Percentiles rank a stretch among this genome's conserved stretches.
Evolutionary conservation across 1,139 yeast species (phyloP).

Genomic region (Komagataea norvegica): DNA sequence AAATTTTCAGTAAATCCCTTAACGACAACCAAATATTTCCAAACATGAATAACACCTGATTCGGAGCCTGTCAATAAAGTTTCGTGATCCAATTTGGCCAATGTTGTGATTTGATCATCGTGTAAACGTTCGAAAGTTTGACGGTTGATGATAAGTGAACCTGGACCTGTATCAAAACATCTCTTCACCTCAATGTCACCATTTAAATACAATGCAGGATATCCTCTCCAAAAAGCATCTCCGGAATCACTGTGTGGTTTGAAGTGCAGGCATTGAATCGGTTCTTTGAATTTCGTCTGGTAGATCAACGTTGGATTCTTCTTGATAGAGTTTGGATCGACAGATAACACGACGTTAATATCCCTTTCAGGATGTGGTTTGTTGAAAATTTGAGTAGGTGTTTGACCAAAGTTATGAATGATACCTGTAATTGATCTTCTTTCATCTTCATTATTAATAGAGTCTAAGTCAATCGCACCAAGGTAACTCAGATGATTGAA

Average conservation of each 20-base stretch:
- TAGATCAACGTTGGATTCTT: conserved; percentile 22
- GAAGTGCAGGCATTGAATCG: conserved; percentile 25
- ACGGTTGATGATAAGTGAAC: conserved; percentile 26
- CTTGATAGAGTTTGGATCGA: conserved; percentile 14
- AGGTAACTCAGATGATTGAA: conserved; percentile 79
- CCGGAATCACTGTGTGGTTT: conserved; percentile 22
- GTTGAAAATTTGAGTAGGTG: conserved; percentile 66
- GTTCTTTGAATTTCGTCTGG: conserved; percentile 23
- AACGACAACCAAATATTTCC: conserved; percentile 36
- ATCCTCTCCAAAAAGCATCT: conserved; percentile 29
- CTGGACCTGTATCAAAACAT: conserved; percentile 16
- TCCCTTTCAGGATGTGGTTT: conserved; percentile 57
- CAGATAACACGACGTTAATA: conserved; percentile 13
- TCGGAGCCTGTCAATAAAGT: conserved; percentile 48
- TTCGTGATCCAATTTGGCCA: conserved; percentile 24
- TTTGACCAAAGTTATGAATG: conserved; percentile 87
- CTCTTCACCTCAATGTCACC: conserved; percentile 25
- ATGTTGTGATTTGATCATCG: conserved; percentile 26
- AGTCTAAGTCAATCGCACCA: conserved; percentile 75
- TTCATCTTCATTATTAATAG: conserved; percentile 66
- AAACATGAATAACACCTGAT: conserved; percentile 53
- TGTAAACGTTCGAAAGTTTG: conserved; percentile 24
- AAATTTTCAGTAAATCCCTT: conserved; percentile 29
- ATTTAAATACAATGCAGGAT: conserved; percentile 36
- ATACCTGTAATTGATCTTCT: conserved; percentile 73